Percentiles rank a stretch among this genome's conserved stretches.
These are phyloP conservation scores for Brasenia schreberi DNA, from an alignment of 164 flowering plant species.

Conservation along the genomic window DNA sequence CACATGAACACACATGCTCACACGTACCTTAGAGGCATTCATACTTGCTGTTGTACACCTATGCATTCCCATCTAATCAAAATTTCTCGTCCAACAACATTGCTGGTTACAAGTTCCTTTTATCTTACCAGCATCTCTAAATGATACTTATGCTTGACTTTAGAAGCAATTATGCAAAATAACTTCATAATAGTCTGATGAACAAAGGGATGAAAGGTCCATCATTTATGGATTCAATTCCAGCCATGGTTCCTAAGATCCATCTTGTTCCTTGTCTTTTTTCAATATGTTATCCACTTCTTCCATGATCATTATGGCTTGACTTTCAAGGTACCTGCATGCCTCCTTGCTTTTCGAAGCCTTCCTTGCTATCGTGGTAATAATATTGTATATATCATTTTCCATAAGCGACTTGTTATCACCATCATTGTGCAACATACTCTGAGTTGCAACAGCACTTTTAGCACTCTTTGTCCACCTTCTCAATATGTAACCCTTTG, in stretches of 20 bases:
- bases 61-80: no score
- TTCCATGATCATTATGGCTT: background rate
- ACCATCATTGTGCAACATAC: conserved; percentile 25
- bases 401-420: conserved; percentile 26
- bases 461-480: conserved; percentile 3
- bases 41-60: no score
- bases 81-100: no score
- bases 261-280: background rate
- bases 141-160: no score
- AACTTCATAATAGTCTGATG: no score
- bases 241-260: background rate
- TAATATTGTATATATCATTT: conserved; percentile 47
- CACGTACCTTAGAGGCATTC: no score
- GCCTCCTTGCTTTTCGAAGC: conserved; percentile 52
- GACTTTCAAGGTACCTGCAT: conserved; percentile 14
- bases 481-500: conserved; percentile 3
- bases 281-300: background rate
- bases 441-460: conserved; percentile 4
- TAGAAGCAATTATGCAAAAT: no score
- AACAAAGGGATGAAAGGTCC: no score
- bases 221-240: no score
- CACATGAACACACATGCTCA: no score
- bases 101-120: no score
- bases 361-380: conserved; percentile 61
- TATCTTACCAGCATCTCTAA: no score